These are phyloP conservation scores for Botrytis byssoidea DNA, from an alignment of 2,329 filamentous ascomycete genomes.

Conservation along the genomic window DNA sequence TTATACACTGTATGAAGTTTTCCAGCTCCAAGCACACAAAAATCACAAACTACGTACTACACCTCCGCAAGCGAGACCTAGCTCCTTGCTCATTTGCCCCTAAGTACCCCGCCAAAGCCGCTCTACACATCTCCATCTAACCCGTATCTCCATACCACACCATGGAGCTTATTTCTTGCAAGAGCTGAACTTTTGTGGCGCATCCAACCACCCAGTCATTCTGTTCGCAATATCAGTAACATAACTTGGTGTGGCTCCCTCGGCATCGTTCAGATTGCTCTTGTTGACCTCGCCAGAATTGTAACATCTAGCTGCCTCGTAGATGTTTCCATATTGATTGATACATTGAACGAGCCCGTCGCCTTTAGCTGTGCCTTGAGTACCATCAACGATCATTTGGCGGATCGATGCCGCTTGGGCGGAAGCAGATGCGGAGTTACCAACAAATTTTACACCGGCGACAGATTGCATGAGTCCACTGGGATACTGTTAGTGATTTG, in stretches of 20 bases:
- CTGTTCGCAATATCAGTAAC: slow-evolving; percentile 38
- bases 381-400: slow-evolving; percentile 38
- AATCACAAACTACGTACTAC: too few species aligned
- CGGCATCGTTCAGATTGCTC: slow-evolving; percentile 31
- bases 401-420: slow-evolving; percentile 29
- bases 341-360: slow-evolving; percentile 33
- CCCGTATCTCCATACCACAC: neutral
- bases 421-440: slow-evolving; percentile 27
- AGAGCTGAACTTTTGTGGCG: neutral
- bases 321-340: slow-evolving; percentile 36
- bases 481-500: neutral
- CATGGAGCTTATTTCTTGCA: neutral
- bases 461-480: slow-evolving; percentile 36
- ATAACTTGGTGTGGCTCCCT: slow-evolving; percentile 35
- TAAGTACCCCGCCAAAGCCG: fast-evolving
- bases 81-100: neutral
- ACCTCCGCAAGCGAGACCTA: neutral
- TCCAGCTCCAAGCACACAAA: neutral
- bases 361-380: slow-evolving; percentile 33
- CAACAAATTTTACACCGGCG: slow-evolving; percentile 28
- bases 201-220: slow-evolving; percentile 22
- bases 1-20: neutral
- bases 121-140: neutral
- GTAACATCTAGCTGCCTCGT: slow-evolving; percentile 35
- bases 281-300: slow-evolving; percentile 37